These are phyloP conservation scores for Globisporangium iwayamae DNA, from an alignment of 352 stramenopile genomes.

Conservation along the genomic window DNA sequence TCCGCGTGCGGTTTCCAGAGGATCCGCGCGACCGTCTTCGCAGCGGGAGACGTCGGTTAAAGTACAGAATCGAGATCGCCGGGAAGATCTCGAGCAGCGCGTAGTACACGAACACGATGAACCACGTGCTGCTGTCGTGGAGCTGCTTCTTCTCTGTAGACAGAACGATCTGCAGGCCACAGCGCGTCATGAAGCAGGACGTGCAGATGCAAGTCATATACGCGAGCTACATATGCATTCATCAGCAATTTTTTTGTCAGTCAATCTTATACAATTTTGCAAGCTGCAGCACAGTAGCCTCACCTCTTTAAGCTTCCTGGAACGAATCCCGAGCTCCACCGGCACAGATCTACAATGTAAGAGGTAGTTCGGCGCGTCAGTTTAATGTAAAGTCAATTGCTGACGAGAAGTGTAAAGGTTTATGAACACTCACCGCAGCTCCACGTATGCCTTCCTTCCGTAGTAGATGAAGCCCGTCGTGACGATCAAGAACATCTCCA, in stretches of 20 bases:
- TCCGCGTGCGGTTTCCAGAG: conserved; percentile 7
- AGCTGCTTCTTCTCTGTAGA: conserved; percentile 71
- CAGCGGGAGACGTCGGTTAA: conserved; percentile 73
- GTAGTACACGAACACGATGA: conserved; percentile 81
- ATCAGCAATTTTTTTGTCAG: not conserved
- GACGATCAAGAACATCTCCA: conserved; percentile 79
- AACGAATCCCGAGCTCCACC: conserved; percentile 77
- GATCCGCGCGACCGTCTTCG: conserved; percentile 24
- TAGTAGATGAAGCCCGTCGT: conserved; percentile 75
- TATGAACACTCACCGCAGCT: conserved; percentile 46
- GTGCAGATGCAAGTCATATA: conserved; percentile 82
- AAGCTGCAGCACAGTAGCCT: not conserved
- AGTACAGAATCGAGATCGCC: conserved; percentile 75
- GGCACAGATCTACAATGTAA: conserved; percentile 53
- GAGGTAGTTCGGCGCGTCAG: not conserved
- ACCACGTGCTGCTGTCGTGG: conserved; percentile 71
- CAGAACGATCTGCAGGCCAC: conserved; percentile 62
- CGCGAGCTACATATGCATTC: conserved; percentile 27
- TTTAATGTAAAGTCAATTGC: not conserved
- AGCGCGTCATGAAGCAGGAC: conserved; percentile 79
- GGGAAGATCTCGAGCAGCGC: conserved; percentile 77
- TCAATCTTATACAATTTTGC: not conserved
- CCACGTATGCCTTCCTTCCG: conserved; percentile 73
- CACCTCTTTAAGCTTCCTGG: conserved; percentile 80
- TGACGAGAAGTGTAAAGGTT: not conserved